Percentiles rank a stretch among this genome's conserved stretches.
These are phyloP conservation scores for Limonium bicolor DNA, from an alignment of 148 eudicot genomes.

Conservation along the genomic window DNA sequence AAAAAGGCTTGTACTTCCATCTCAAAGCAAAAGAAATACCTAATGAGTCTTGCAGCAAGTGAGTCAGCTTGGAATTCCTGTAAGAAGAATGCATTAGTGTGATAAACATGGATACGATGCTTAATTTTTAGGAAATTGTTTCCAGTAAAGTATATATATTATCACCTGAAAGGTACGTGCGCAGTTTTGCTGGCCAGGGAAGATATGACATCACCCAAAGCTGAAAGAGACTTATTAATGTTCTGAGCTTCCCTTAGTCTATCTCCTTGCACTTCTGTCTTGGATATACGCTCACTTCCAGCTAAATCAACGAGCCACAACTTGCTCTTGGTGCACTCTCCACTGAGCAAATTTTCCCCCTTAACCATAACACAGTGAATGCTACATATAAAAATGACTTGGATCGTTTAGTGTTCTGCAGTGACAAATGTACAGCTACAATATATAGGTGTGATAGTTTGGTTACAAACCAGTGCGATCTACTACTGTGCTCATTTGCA, in stretches of 20 bases:
- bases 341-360: slow-evolving; percentile 69
- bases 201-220: slow-evolving; percentile 91
- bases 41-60: slow-evolving; percentile 92
- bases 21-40: slow-evolving; percentile 54
- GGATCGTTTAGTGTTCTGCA: neutral
- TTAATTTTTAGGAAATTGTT: neutral
- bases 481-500: slow-evolving; percentile 93
- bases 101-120: neutral
- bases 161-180: slow-evolving; percentile 84
- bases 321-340: slow-evolving; percentile 88
- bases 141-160: no score
- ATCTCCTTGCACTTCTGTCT: slow-evolving; percentile 90
- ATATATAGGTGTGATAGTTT: neutral
- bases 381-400: slow-evolving; percentile 26
- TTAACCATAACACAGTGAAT: slow-evolving; percentile 93
- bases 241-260: slow-evolving; percentile 81
- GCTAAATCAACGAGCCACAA: slow-evolving; percentile 90
- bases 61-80: slow-evolving; percentile 98
- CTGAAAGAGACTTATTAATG: slow-evolving; percentile 86
- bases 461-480: slow-evolving; percentile 76
- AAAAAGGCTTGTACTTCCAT: no score
- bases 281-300: slow-evolving; percentile 87
- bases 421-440: neutral
- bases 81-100: slow-evolving; percentile 5
- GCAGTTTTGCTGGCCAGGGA: slow-evolving; percentile 77